Base-by-base conservation (phyloP, 1,139 yeast species). In the Geotrichum restrictum region DNA sequence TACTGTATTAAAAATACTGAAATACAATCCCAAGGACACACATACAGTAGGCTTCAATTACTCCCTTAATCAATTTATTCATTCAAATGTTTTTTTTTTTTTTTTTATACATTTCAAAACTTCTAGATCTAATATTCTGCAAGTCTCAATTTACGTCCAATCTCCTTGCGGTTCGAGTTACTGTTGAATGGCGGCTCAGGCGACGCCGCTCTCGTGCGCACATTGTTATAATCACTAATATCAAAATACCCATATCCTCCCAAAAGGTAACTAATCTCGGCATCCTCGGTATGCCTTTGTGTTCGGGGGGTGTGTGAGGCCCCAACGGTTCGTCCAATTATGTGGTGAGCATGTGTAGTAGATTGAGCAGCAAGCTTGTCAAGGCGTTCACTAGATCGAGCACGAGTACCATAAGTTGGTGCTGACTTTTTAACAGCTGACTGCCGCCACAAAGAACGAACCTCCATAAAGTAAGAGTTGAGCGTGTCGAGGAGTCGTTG, bases 201-300 rank as follows among this genome's bases (percentile, higher is more conserved):
- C 13, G 83, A 75, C 38, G 78, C 79, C 2, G 87, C 86, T 60
- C 88, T 74, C 3, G 88, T 81, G 62, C 84, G 81, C 58, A 83
- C 81, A 47, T 73, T 77, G 57, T 67, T 60, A 49, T 82, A 82
- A 48, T 83, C 89, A 51, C 86, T 87, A 71, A 83, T 76, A 65
- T 83, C 89, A 61, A 83, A 83, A 67, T 83, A 83, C 6, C 88
- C 88, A 64, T 86, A 86, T 1, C 95, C 95, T 54, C 94, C 93
- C 53, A 86, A 74, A 62, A 86, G 75, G 55, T 81, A 82, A 34
- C 71, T 70, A 49, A 63, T 66, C 53, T 49, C 69, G 59, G 52
- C 69, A 53, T 65, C 73, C 56, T 52, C 65, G 27, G 53, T 48
- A 18, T 54, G 53, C 11, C 43, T 52, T 27, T 33, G 38, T n/a